phyloP scores from a whole-genome alignment of 1,284 basidiomycete species.

The Rugosomyces carneus region DNA sequence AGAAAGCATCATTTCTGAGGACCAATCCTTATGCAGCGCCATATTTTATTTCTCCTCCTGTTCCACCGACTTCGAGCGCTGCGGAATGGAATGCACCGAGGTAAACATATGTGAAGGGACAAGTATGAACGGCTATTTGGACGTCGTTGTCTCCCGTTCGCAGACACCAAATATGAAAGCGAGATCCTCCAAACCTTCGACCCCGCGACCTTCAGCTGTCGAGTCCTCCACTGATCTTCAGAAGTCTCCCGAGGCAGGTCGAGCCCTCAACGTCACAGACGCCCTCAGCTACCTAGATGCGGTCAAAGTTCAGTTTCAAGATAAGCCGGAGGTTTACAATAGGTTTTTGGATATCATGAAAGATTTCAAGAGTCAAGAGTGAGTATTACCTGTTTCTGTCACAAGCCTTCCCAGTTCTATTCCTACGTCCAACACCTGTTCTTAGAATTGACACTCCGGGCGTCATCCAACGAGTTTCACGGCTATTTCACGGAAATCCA shows the following conservation, averaged over 20 bases:
- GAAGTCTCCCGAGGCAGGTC: conserved; percentile 28
- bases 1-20: conserved; percentile 32
- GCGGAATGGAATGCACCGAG: conserved; percentile 20
- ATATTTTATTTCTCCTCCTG: conserved; percentile 50
- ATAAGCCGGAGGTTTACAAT: conserved; percentile 95
- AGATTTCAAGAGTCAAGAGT: conserved; percentile 95
- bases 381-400: conserved; percentile 31
- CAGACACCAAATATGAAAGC: conserved; percentile 21
- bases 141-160: conserved; percentile 14
- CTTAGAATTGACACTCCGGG: conserved; percentile 95
- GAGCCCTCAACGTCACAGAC: conserved; percentile 79
- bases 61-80: conserved; percentile 14
- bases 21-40: conserved; percentile 59
- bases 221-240: conserved; percentile 20
- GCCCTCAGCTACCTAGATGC: conserved; percentile 97
- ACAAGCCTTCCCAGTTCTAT: conserved; percentile 2
- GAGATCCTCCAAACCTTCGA: conserved; percentile 27
- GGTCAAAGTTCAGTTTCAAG: conserved; percentile 90
- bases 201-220: conserved; percentile 26
- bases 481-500: conserved; percentile 92
- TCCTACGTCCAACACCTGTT: conserved; percentile 5
- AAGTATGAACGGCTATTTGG: no score
- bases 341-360: conserved; percentile 99
- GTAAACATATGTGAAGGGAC: conserved; percentile 22
- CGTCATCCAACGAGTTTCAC: conserved; percentile 95